phyloP scores from a whole-genome alignment of 2,329 filamentous ascomycete genomes.

The Penicillium griseofulvum region DNA sequence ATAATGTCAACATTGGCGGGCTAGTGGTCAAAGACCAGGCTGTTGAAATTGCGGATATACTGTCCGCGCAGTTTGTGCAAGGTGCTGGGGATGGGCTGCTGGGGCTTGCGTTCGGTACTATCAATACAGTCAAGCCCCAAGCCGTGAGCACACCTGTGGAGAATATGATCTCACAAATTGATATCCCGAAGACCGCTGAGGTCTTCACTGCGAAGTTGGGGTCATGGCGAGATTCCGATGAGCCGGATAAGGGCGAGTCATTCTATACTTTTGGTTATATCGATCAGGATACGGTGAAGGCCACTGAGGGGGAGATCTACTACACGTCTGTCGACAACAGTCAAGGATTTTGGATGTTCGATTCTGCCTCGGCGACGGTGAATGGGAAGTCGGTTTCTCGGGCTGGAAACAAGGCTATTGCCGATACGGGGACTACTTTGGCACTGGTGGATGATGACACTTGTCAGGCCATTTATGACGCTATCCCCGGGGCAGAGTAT shows the following conservation, averaged over 20 bases:
- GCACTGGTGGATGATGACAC: conserved; percentile 62
- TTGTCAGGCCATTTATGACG: conserved; percentile 61
- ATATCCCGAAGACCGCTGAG: conserved; percentile 53
- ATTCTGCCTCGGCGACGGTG: conserved; percentile 56
- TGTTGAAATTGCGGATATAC: conserved; percentile 60
- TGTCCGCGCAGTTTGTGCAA: conserved; percentile 59
- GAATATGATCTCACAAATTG: conserved; percentile 62
- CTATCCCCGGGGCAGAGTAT: conserved; percentile 61
- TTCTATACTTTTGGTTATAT: conserved; percentile 76
- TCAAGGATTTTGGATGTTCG: conserved; percentile 67
- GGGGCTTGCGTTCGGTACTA: conserved; percentile 62
- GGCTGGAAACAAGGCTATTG: conserved; percentile 63
- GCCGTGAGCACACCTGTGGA: conserved; percentile 63
- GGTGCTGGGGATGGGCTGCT: conserved; percentile 63
- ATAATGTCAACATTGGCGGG: conserved; percentile 61
- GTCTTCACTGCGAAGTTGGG: conserved; percentile 66
- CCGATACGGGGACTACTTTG: conserved; percentile 70
- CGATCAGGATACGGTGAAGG: conserved; percentile 59
- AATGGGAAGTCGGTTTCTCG: conserved; percentile 55
- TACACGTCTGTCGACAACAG: conserved; percentile 64
- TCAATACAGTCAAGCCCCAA: conserved; percentile 61
- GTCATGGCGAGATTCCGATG: conserved; percentile 51
- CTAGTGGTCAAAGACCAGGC: conserved; percentile 61
- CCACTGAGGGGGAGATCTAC: conserved; percentile 53
- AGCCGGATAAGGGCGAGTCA: conserved; percentile 46